Conservation (phyloP, 1,284 basidiomycete species). For the Bothia castanella region DNA sequence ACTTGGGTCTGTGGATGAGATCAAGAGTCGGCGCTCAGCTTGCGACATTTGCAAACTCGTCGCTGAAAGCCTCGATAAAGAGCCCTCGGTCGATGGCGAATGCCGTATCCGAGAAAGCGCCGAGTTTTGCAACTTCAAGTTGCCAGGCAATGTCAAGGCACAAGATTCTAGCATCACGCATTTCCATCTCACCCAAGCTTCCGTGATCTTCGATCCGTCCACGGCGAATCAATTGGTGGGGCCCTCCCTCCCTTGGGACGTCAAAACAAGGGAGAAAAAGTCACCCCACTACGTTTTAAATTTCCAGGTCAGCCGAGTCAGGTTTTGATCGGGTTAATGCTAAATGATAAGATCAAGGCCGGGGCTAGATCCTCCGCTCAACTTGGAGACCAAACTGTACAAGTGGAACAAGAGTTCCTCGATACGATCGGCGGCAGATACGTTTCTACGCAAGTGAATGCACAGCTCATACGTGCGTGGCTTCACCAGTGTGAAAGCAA, state of each 20-base stretch:
- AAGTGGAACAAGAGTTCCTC: slow-evolving; percentile 12
- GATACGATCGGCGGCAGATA: slow-evolving; percentile 16
- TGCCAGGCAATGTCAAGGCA: slow-evolving; percentile 5
- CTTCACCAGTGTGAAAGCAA: slow-evolving; percentile 17
- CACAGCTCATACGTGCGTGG: slow-evolving; percentile 15
- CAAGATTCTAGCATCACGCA: slow-evolving; percentile 15
- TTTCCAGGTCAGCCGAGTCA: slow-evolving; percentile 12
- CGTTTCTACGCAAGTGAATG: slow-evolving; percentile 2
- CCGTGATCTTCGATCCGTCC: slow-evolving; percentile 9
- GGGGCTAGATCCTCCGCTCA: not conserved
- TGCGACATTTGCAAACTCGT: slow-evolving; percentile 18
- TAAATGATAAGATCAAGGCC: slow-evolving; percentile 9
- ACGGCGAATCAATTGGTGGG: not conserved
- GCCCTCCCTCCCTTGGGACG: slow-evolving; percentile 16
- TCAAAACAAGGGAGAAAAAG: not conserved
- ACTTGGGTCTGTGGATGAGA: slow-evolving; percentile 18
- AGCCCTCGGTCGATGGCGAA: slow-evolving; percentile 10
- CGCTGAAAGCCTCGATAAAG: slow-evolving; percentile 14
- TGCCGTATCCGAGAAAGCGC: slow-evolving; percentile 5
- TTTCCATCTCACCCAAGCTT: slow-evolving; percentile 17
- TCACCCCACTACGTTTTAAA: slow-evolving; percentile 1
- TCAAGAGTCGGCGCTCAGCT: slow-evolving; percentile 13
- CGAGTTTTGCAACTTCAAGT: slow-evolving; percentile 11
- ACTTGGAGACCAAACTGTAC: not conserved
- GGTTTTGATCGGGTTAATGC: not conserved